Conservation (phyloP, 176 grass and related monocot species). For the Typha latifolia region DNA sequence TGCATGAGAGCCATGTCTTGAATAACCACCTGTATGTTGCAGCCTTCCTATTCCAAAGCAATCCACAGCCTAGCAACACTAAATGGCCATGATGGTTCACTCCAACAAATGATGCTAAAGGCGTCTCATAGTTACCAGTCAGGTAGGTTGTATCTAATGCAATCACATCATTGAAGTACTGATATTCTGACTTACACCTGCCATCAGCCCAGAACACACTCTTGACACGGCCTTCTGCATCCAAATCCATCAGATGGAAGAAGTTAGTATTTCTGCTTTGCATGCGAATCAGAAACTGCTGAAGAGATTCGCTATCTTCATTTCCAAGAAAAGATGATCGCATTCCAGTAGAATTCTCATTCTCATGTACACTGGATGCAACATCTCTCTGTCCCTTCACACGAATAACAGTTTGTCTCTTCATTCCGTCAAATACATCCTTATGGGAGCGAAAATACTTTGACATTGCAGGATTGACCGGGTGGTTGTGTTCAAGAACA, state of each 20-base stretch:
- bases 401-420: constrained; percentile 3
- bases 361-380: neutral
- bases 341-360: neutral
- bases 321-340: neutral
- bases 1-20: constrained; percentile 17
- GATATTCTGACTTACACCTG: neutral
- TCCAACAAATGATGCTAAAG: constrained; percentile 10
- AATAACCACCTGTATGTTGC: constrained; percentile 16
- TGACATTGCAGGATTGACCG: constrained; percentile 7
- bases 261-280: constrained; percentile 5
- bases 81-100: constrained; percentile 20
- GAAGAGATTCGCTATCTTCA: neutral
- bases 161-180: constrained; percentile 4
- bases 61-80: constrained; percentile 19
- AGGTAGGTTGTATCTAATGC: constrained; percentile 12
- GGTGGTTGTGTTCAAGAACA: constrained; percentile 13
- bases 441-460: constrained; percentile 10
- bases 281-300: constrained; percentile 9
- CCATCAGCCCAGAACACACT: constrained; percentile 12
- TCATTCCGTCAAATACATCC: constrained; percentile 2
- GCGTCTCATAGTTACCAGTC: constrained; percentile 2
- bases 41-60: constrained; percentile 3
- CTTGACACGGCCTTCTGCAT: neutral
- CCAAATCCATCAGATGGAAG: constrained; percentile 12
- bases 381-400: constrained; percentile 1